Base-by-base conservation (phyloP, 148 eudicot species). In the Silene latifolia region DNA sequence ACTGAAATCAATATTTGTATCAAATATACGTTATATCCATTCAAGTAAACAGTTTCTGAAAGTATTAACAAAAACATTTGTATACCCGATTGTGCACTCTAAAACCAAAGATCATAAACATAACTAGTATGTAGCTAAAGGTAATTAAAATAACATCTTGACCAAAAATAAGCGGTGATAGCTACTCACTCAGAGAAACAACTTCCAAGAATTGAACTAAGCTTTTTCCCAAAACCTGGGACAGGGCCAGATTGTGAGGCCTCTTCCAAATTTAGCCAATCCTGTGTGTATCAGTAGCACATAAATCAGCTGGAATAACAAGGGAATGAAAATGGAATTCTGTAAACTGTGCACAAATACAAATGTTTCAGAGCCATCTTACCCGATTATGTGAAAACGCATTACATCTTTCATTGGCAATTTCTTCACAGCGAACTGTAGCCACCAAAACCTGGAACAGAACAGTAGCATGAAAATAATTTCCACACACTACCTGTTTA, bases 341-440 rank as follows among this genome's bases (percentile, higher is more conserved):
- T 32, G 35, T 32, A 32, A 63, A 59, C 39, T 25, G 18, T 27
- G 18, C 44, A 47, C 47, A 53, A 12, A 14, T 39, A 8, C 25
- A 21, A 39, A 7, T 25, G 63, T 58, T 25, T 57, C 13, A 19
- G 12, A 32, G 29, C 42, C 5, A 71, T 20, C 71, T 57, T 82
- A 91, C 98, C 98, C 88, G 84, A 64, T 91, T 91, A 47, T 81
- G 80, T 72, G 67, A 72, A 82, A 93, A 93, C 54, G 87, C 82
- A 14, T 72, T 76, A 75, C 76, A 83, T 79, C 84, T 89, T 78
- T 91, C 97, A 63, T 88, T 91, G 73, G 92, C 92, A 69, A 93
- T 93, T 81, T 93, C 98, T 87, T 93, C 98, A 88, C 97, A 91
- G 12, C 98, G 94, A 59, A 91, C 98, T 20, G 98, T 93, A 54